Base-by-base conservation (phyloP, 139 green algal species). In the Chlamydomonas sp. region DNA sequence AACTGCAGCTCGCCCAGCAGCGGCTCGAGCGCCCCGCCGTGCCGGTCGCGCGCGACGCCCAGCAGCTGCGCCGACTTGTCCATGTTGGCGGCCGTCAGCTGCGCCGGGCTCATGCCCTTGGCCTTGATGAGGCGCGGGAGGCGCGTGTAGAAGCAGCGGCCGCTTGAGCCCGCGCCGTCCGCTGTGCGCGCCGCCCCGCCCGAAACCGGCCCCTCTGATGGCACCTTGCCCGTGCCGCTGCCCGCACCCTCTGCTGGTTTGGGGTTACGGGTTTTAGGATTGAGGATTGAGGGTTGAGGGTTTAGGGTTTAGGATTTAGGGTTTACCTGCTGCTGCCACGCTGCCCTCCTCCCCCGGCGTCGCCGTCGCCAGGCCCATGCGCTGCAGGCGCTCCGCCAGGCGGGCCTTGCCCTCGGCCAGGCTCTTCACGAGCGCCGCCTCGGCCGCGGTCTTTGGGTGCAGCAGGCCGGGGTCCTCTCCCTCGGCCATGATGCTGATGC, bases 1-100 rank as follows among this genome's bases (percentile, higher is more conserved):
- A 94, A 92, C 76, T 95, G 88, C 71, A 90, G 69, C 82, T 93
- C 89, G 8, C 83, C 89, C 58, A 95, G 35, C 35, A 95, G 60
- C 5, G 58, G 48, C 10, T 64, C 28, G 30, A 73, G 38, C 22
- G 61, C 29, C 1, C 69, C 67, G 4, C 54, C 48, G 47, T 76
- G 79, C 2, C 50, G 58, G 24, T 2, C 24, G 4, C 26, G 34
- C 24, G 86, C 64, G 22, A 72, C 50, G 20, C 64, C 48, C 48
- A 79, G 74, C 57, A 96, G 78, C 66, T 84, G 33, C 5, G 0
- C 8, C 1, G 66, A 85, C 73, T 88, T 91, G 80, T 96, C 89
- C 69, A 96, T 38, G 63, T 96, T 96, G 16, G 80, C 58, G 0
- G 78, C 75, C 24, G 87, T 94, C 22, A 95, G 84, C 65, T 91